Evolutionary conservation across 345 rosid genomes (phyloP).

Genomic region (Eucalyptus tenuipes): DNA sequence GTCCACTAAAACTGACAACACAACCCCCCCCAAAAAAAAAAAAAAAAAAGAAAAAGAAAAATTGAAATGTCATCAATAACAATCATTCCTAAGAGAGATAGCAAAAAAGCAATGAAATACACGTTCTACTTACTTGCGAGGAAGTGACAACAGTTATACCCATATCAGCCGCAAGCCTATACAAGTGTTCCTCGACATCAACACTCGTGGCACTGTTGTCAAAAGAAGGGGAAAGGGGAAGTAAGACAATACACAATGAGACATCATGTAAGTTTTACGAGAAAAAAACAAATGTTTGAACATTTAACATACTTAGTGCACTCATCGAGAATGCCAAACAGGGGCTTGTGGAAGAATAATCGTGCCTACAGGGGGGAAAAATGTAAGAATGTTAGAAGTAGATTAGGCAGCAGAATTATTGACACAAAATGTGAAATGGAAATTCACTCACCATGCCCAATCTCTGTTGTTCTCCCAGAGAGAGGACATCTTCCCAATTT

Average conservation of each 20-base stretch:
- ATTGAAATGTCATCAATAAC: not conserved
- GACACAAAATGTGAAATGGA: not conserved
- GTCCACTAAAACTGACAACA: not conserved
- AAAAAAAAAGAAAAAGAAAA: not conserved
- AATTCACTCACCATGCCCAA: slow-evolving; percentile 77
- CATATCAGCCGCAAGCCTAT: slow-evolving; percentile 67
- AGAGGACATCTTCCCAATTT: slow-evolving; percentile 90
- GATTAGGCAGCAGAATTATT: not conserved
- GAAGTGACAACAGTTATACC: slow-evolving; percentile 89
- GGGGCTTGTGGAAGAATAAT: slow-evolving; percentile 87
- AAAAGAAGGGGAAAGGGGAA: not conserved
- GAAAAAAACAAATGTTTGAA: not conserved
- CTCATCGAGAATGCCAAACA: slow-evolving; percentile 90
- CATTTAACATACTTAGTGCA: slow-evolving; percentile 73
- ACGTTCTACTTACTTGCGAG: slow-evolving; percentile 52
- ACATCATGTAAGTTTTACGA: not conserved
- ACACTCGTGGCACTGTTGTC: slow-evolving; percentile 80
- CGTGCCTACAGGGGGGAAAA: slow-evolving; percentile 49
- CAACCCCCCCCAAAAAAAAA: too few species aligned
- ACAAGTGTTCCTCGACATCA: slow-evolving; percentile 95
- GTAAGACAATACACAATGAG: not conserved
- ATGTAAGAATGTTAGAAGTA: slow-evolving; percentile 3
- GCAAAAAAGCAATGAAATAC: not conserved
- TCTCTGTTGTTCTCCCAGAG: slow-evolving; percentile 99
- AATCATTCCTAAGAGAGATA: not conserved